Base-by-base conservation (phyloP, 176 grass and related monocot species). In the Carex scoparia region DNA sequence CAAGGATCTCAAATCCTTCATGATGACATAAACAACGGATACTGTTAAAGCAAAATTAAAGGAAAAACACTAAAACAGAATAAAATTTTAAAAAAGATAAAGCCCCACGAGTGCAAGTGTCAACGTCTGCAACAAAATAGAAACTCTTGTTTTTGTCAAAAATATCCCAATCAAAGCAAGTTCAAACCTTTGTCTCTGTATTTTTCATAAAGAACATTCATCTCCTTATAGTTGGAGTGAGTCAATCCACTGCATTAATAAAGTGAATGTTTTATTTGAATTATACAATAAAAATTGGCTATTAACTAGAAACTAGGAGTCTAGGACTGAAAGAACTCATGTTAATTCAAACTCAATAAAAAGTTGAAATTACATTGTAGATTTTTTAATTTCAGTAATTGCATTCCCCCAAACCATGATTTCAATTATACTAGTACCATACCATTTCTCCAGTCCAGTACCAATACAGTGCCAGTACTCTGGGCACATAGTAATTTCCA, bases 201-300 rank as follows among this genome's bases (percentile, higher is more conserved):
- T 84, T 93, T 95, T 23, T 88, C 85, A 79, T 98, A 98, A 81
- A 98, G 83, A 85, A 90, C 71, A 83, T 85, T 90, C 89, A 98
- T 88, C 69, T 98, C 93, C 0, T 85, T 98, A 77, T 98, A 95
- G 90, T 98, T 98, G 46, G 95, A 95, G 84, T 98, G 91, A 57
- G 95, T 98, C 80, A 98, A 63, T 61, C 93, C 95, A 87, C 91
- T 98, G 89, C 76, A 91, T 90, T 23, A 86, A 81, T 78, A 18
- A 77, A 19, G 40, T 3, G 19, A 11, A 35, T 13, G 16, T 38
- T 38, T 15, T 23, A 79, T 57, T 78, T 79, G 16, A 55, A 67
- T 59, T 64, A 33, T 68, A 31, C 48, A 67, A 32, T 55, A 71
- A 71, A 31, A 71, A 10, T 46, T 75, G 19, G 71, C n/a, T 28